Percentiles rank a stretch among this genome's conserved stretches.
phyloP scores from a whole-genome alignment of 805 yeast species.

The Komagataella pastoris region DNA sequence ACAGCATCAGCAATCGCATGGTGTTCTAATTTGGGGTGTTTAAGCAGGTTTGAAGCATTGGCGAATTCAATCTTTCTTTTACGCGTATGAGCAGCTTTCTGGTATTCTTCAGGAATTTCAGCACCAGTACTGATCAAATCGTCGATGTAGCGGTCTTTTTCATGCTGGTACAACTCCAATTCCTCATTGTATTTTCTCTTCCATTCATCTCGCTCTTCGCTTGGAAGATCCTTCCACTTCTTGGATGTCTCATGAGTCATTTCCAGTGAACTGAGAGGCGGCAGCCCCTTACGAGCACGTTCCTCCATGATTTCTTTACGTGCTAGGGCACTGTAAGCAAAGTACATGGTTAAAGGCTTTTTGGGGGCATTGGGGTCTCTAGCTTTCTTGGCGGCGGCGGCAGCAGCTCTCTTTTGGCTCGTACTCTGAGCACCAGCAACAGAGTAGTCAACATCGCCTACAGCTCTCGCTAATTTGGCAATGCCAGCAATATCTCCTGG shows the following conservation, averaged over 20 bases:
- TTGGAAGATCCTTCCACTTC: slow-evolving; percentile 64
- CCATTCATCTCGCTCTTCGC: slow-evolving; percentile 62
- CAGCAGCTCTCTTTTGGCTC: slow-evolving; percentile 2
- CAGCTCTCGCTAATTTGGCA: not conserved
- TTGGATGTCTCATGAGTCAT: slow-evolving; percentile 68
- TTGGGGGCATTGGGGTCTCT: slow-evolving; percentile 91
- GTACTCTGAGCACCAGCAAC: slow-evolving; percentile 1
- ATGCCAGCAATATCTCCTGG: not conserved
- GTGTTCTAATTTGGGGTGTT: not conserved
- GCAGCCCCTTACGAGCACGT: slow-evolving; percentile 42
- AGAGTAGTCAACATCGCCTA: not conserved
- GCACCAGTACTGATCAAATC: slow-evolving; percentile 13
- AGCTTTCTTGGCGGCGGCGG: slow-evolving; percentile 19
- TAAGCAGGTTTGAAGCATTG: not conserved
- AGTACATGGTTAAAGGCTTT: slow-evolving; percentile 83
- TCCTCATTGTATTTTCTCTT: slow-evolving; percentile 42
- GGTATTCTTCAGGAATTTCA: not conserved
- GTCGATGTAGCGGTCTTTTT: slow-evolving; percentile 15
- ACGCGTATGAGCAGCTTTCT: not conserved
- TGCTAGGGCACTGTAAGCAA: slow-evolving; percentile 61
- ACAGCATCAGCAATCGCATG: not conserved
- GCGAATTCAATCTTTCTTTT: not conserved
- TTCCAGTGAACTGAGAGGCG: slow-evolving; percentile 61
- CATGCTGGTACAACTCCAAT: slow-evolving; percentile 20
- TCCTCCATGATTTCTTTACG: slow-evolving; percentile 63